Evolutionary conservation across 306 rosid species (phyloP), one percentile per base, ranked within the genome.

Genomic region (Castanea sativa): DNA sequence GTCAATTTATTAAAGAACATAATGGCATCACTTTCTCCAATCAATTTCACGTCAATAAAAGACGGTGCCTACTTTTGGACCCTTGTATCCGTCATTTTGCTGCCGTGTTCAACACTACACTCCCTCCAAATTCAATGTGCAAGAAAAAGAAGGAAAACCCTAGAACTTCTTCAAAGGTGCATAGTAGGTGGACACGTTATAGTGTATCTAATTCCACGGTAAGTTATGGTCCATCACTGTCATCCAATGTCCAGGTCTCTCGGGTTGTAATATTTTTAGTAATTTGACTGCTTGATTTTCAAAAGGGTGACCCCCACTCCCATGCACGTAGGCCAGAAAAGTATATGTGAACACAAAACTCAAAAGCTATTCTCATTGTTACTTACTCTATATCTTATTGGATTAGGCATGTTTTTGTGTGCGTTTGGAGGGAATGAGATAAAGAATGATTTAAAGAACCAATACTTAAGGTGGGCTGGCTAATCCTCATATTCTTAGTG

Each of bases 11-110:
- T 78, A 63, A 82, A 78, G n/a, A 85, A 73, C 29, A 83, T 11
- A 79, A 80, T 65, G 79, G 78, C 79, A 19, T 86, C 81, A 10
- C 33, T 82, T 70, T 84, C 71, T 69, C 73, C 79, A 73, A 83
- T 83, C 79, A 76, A 81, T 58, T 63, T 73, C 79, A 71, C 74
- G 85, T 92, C 94, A 87, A 88, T 71, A 85, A 84, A 84, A 88
- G 91, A 77, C 97, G 97, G 97, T 92, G 97, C 97, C 97, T 88
- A 92, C 97, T 87, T 88, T 81, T 88, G 96, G 92, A 73, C 93
- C 93, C 88, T 72, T 85, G 58, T 74, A 51, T 30, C 6, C 55
- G 58, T 80, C 84, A 20, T 80, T 59, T 61, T 65, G 85, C 83
- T 88, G 85, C 96, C 93, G 92, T 89, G 86, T 86, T 85, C 83